Conservation (phyloP, 1,284 basidiomycete genomes). For the Prillingera fragicola region DNA sequence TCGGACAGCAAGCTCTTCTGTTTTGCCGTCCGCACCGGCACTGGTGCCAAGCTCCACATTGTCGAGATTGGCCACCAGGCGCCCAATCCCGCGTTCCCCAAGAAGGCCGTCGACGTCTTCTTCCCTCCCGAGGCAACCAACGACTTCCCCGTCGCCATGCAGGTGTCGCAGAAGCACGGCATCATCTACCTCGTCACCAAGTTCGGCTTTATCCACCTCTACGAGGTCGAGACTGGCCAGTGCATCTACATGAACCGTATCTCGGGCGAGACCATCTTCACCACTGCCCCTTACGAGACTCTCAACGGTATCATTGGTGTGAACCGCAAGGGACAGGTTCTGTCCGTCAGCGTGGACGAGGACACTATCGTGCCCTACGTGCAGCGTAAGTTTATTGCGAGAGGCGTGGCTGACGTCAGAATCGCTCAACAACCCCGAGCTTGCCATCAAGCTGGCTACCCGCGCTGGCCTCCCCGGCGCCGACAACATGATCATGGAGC, state of each 20-base stretch:
- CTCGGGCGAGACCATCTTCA: slow-evolving; percentile 98
- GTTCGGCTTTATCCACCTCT: slow-evolving; percentile 98
- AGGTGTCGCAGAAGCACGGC: slow-evolving; percentile 94
- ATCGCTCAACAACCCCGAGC: slow-evolving; percentile 93
- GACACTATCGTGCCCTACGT: slow-evolving; percentile 95
- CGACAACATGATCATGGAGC: slow-evolving; percentile 92
- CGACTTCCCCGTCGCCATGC: slow-evolving; percentile 99
- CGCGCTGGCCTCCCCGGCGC: slow-evolving; percentile 96
- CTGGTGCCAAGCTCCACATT: slow-evolving; percentile 97
- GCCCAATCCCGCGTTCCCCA: slow-evolving; percentile 91
- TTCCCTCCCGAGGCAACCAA: slow-evolving; percentile 98
- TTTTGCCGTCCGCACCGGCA: slow-evolving; percentile 91
- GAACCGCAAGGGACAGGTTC: slow-evolving; percentile 98
- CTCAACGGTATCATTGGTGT: slow-evolving; percentile 96
- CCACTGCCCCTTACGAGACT: slow-evolving; percentile 92
- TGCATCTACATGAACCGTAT: slow-evolving; percentile 99
- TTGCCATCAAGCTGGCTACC: slow-evolving; percentile 96
- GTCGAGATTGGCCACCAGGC: slow-evolving; percentile 97
- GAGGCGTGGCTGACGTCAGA: slow-evolving; percentile 42
- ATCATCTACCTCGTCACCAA: slow-evolving; percentile 98
- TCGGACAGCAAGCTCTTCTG: slow-evolving; percentile 86
- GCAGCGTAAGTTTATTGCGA: slow-evolving; percentile 50
- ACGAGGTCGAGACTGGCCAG: slow-evolving; percentile 96
- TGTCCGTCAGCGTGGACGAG: slow-evolving; percentile 96
- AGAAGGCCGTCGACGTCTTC: slow-evolving; percentile 99